Base-by-base conservation (phyloP, 108 stramenopile species). In the Pseudonitzschia pungens region DNA sequence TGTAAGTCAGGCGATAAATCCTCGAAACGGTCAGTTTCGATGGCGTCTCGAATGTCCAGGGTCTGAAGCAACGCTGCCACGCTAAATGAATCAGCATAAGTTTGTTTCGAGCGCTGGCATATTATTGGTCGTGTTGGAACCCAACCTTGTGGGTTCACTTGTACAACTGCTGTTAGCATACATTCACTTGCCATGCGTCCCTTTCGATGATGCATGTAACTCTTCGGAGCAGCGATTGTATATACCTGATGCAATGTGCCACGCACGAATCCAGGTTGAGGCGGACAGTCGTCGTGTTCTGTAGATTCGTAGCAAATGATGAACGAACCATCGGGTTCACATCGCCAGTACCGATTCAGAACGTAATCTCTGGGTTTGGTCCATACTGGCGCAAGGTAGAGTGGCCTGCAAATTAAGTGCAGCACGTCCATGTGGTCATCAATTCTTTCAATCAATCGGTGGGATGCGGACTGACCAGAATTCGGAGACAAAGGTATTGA, bases 141-240 rank as follows among this genome's bases (percentile, higher is more conserved):
- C 97, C 97, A 97, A 26, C 97, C 97, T 60, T 84, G 71, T 12
- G 97, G 97, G 62, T 96, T 92, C 0, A 96, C 88, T 81, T 97
- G 96, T 18, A 92, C 92, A 8, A 91, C 84, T 24, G 87, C 79
- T 48, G 90, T 91, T 41, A 97, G 56, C 42, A 97, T 73, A 77
- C 94, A 96, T 83, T 96, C 94, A 32, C 33, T 22, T 36, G 18
- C 9, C n/a, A 27, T 16, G 42, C 64, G 69, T 14, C 57, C 68
- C 42, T 33, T 69, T 45, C 69, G 36, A 42, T 63, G 80, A 8
- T 64, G 21, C 42, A 67, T 21, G 26, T 58, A 22, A 15, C 43
- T 69, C 42, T 81, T 85, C 18, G 80, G 67, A 12, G 94, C 92
- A 28, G 87, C 82, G 33, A 97, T 92, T 0, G 93, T 94, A 70